phyloP scores from a whole-genome alignment of 306 rosid genomes.

The Datisca glomerata region DNA sequence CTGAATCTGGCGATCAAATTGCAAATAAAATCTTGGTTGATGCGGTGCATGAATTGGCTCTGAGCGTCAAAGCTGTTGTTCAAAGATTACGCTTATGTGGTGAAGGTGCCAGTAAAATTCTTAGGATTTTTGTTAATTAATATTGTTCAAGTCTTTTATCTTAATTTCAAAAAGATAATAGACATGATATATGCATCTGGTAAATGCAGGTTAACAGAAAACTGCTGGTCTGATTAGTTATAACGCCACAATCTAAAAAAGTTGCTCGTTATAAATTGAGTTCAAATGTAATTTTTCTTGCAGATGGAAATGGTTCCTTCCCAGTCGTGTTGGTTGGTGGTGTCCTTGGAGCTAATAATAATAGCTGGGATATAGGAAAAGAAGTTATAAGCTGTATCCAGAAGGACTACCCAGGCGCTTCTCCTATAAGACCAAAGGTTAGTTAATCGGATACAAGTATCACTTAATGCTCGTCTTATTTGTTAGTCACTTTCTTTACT shows the following conservation, averaged over 20 bases:
- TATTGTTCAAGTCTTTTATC: no score
- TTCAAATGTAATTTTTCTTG: slow-evolving; percentile 7
- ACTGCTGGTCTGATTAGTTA: no score
- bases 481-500: no score
- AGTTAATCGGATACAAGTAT: no score
- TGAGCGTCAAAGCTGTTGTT: slow-evolving; percentile 88
- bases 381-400: slow-evolving; percentile 61
- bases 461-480: no score
- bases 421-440: slow-evolving; percentile 75
- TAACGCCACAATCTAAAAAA: no score
- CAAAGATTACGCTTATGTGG: slow-evolving; percentile 72
- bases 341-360: slow-evolving; percentile 84
- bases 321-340: slow-evolving; percentile 98
- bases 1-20: slow-evolving; percentile 73
- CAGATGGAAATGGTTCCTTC: slow-evolving; percentile 64
- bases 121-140: background rate
- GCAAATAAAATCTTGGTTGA: slow-evolving; percentile 66
- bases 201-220: no score
- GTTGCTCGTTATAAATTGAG: background rate
- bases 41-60: slow-evolving; percentile 68
- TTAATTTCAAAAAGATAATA: no score
- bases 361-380: slow-evolving; percentile 75
- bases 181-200: no score
- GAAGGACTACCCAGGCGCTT: slow-evolving; percentile 47
- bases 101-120: slow-evolving; percentile 34